Evolutionary conservation across 2,329 filamentous ascomycete species (phyloP), one percentile per base, ranked within the genome.

Genomic region (Alternaria solani): DNA sequence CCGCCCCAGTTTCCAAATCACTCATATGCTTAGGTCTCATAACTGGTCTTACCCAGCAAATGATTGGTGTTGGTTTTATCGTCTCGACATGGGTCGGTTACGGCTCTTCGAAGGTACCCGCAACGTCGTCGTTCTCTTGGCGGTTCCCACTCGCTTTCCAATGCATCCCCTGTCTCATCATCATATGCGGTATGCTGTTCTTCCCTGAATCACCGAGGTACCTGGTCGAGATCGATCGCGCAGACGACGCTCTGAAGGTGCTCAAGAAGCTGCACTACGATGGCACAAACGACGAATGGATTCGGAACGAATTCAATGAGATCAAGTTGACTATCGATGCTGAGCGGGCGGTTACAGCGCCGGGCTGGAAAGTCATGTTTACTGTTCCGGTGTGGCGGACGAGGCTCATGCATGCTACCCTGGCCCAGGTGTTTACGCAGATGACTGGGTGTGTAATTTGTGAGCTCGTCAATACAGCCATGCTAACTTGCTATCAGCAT

Each of bases 391-490:
- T 84, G 55, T 89, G 87, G 82, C 84, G 89, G 69, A 88, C 83
- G 48, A 82, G 89, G 16, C 83, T 90, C 51, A 75, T 89, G 64
- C 85, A 89, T 61, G 89, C 86, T 23, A 85, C 85, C 42, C 76
- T 86, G 32, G 84, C 89, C 39, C 88, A 91, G 72, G 83, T 88
- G 61, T 88, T 91, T 67, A 87, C 88, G 48, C 88, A 90, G 64
- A 84, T 90, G 68, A 85, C 83, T n/a, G 86, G 86, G 79, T 79
- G 74, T 48, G 71, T 59, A 25, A 26, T 43, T 9, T 25, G 23
- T 7, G 20, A 5, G n/a, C 7, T 36, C 46, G 25, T n/a, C 3
- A 14, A 23, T 11, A n/a, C 20, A 3, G 14, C 23, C 8, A 16
- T 43, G 30, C 62, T 71, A 32, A 72, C 23, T 9, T n/a, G 6